phyloP scores from a whole-genome alignment of 106 monocot genomes.

The Phalaenopsis aphrodite region DNA sequence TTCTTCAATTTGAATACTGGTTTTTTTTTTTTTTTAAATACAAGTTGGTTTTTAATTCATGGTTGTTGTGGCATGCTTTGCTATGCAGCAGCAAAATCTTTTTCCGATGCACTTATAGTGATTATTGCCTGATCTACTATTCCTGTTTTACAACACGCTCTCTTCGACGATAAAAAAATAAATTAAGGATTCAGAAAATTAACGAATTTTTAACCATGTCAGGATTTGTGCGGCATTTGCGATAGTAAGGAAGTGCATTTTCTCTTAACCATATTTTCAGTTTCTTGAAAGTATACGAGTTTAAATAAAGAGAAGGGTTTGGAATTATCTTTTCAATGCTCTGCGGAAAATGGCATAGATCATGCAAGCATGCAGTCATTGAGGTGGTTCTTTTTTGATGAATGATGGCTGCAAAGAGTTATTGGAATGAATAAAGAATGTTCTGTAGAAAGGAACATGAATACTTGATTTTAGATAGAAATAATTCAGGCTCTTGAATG shows the following conservation, averaged over 20 bases:
- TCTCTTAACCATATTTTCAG: not conserved
- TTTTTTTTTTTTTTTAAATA: too few relatives aligned
- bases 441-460: too few relatives aligned
- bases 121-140: not conserved
- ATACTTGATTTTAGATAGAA: too few relatives aligned
- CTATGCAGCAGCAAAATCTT: not conserved
- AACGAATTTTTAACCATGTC: not conserved
- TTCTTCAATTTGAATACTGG: not conserved
- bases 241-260: not conserved
- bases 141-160: not conserved
- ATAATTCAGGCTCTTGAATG: too few relatives aligned
- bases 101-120: too few relatives aligned
- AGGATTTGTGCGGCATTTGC: not conserved
- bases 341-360: not conserved
- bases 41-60: not conserved
- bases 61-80: not conserved
- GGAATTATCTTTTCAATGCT: not conserved
- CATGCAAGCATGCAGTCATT: not conserved
- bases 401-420: not conserved
- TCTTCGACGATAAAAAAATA: not conserved
- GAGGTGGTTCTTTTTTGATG: not conserved
- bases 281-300: not conserved
- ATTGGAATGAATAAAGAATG: too few relatives aligned
- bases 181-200: not conserved
- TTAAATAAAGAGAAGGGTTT: not conserved